Conservation (phyloP, 2,329 filamentous ascomycete species). For the Arthrobotrys musiformis region DNA sequence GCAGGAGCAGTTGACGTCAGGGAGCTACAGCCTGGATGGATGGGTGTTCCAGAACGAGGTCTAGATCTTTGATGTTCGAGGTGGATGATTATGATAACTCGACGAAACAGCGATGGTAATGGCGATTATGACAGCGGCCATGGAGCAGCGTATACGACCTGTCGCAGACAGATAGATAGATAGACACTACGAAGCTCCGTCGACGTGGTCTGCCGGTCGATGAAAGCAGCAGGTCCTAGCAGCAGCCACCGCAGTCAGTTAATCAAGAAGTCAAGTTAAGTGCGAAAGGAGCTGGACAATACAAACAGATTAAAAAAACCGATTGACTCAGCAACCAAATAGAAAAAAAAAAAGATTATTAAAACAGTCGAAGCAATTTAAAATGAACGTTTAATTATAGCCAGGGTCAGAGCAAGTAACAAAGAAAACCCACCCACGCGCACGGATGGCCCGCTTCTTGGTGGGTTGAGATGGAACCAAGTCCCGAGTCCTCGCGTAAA, state of each 20-base stretch:
- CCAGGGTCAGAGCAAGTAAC: background rate
- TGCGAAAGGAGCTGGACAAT: background rate
- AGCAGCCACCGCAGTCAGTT: background rate
- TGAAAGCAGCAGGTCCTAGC: background rate
- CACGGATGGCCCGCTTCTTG: constrained; percentile 14
- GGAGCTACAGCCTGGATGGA: too few relatives aligned
- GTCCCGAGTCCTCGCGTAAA: background rate
- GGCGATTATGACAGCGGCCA: too few relatives aligned
- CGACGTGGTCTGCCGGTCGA: too few relatives aligned
- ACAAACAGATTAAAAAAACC: background rate
- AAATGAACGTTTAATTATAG: background rate
- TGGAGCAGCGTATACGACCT: too few relatives aligned
- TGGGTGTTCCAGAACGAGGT: background rate
- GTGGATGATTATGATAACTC: too few relatives aligned
- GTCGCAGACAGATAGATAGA: too few relatives aligned
- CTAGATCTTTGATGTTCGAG: background rate
- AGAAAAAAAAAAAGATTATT: background rate
- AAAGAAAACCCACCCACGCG: background rate
- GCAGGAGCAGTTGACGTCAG: background rate
- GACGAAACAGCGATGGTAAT: too few relatives aligned
- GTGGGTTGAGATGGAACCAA: background rate
- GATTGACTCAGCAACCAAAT: background rate
- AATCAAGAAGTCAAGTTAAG: too few relatives aligned
- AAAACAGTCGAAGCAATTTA: background rate
- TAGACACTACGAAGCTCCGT: too few relatives aligned